These are phyloP conservation scores for Inga leiocalycina DNA, from an alignment of 306 rosid genomes.

Conservation along the genomic window DNA sequence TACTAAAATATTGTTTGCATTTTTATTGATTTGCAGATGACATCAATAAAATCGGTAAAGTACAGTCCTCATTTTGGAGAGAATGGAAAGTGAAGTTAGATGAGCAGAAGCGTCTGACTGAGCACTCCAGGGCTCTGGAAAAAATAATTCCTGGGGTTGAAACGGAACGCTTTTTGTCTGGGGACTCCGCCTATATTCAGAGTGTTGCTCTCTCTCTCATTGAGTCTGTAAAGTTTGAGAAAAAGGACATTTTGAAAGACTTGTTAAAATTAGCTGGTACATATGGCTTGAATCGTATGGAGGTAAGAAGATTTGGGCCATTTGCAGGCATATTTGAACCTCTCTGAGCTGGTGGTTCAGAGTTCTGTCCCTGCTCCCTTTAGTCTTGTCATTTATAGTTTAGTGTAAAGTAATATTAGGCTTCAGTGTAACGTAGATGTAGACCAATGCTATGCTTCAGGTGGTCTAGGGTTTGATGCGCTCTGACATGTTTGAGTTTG, in stretches of 20 bases:
- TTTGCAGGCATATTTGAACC: conserved; percentile 14
- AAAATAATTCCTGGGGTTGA: conserved; percentile 90
- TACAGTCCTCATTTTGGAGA: conserved; percentile 93
- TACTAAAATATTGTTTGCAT: conserved; percentile 13
- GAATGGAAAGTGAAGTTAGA: conserved; percentile 95
- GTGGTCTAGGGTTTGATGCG: conserved; percentile 12
- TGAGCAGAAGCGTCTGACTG: conserved; percentile 81
- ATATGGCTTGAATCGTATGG: conserved; percentile 66
- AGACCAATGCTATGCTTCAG: conserved; percentile 18
- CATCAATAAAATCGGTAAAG: conserved; percentile 69
- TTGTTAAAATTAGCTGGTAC: conserved; percentile 71
- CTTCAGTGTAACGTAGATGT: conserved; percentile 15
- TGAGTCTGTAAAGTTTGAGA: conserved; percentile 76
- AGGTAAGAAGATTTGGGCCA: conserved; percentile 55
- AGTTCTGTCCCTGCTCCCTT: conserved; percentile 9
- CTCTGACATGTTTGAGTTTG: conserved; percentile 8
- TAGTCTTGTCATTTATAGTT: conserved; percentile 22
- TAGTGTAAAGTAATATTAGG: background rate
- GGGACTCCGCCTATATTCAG: conserved; percentile 72
- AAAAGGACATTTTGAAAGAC: conserved; percentile 79
- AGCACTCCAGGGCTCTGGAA: conserved; percentile 78
- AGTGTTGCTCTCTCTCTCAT: conserved; percentile 72
- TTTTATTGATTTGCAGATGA: conserved; percentile 57
- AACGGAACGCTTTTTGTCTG: conserved; percentile 81
- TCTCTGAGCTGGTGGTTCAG: conserved; percentile 15